phyloP scores from a whole-genome alignment of 2,329 filamentous ascomycete species.

The Trichoderma hamatum region DNA sequence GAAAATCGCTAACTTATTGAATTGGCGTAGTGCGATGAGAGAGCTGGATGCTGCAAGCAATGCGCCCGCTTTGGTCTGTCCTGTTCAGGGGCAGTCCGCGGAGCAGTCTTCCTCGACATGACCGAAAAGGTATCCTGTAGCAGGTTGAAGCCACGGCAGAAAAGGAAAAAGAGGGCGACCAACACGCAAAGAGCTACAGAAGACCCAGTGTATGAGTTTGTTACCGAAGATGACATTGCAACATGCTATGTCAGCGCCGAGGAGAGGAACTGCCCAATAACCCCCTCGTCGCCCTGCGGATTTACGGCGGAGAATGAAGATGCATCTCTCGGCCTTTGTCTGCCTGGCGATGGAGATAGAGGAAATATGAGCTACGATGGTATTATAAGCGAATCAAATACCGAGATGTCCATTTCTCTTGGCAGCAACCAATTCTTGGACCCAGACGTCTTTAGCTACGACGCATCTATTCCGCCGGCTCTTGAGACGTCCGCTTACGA shows the following conservation, averaged over 20 bases:
- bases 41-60: conserved; percentile 15
- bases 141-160: not conserved
- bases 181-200: not conserved
- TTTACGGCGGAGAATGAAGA: not conserved
- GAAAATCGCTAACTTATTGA: not conserved
- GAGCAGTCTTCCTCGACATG: conserved; percentile 20
- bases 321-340: not conserved
- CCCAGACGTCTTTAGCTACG: not conserved
- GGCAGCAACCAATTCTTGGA: not conserved
- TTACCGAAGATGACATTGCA: not conserved
- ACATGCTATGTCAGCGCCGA: not conserved
- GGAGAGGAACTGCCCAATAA: not conserved
- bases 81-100: conserved; percentile 11
- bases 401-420: not conserved
- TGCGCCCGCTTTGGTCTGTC: conserved; percentile 8
- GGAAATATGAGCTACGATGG: too few species aligned
- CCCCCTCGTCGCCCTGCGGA: not conserved
- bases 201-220: not conserved
- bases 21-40: conserved; percentile 18
- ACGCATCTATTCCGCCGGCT: not conserved
- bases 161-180: not conserved
- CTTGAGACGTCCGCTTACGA: not conserved
- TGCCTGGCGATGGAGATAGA: not conserved
- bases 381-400: too few species aligned
- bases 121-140: conserved; percentile 14